Base-by-base conservation (phyloP, 495 filamentous ascomycete genomes). In the Aspergillus saccharolyticus region DNA sequence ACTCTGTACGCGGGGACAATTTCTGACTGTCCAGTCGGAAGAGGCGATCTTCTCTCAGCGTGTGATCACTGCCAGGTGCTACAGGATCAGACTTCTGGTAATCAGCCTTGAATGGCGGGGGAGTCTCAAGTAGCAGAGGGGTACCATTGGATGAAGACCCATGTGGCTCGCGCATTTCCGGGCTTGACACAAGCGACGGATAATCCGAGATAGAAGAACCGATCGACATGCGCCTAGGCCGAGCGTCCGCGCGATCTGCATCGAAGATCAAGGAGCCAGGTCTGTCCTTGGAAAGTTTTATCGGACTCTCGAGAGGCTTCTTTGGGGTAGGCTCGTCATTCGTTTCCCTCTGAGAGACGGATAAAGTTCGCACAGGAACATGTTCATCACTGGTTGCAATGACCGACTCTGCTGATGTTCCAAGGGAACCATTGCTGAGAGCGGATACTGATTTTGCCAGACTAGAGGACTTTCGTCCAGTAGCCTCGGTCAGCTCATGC, bases 301-400 rank as follows among this genome's bases (percentile, higher is more conserved):
- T 77, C 1, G 74, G 74, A 21, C 74, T 77, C 25, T 77, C 70
- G 19, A 77, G 50, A 15, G 66, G 72, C 42, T 70, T 67, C 39
- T 64, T 67, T 1, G 64, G 49, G 19, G 63, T 48, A 8, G 14
- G 15, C 16, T 25, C 48, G 2, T 57, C 45, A n/a, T 42, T 44
- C 22, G 55, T 17, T 19, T 56, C 47, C 15, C 30, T 6, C 15
- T 17, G 47, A 3, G 47, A 3, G 1, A 25, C 10, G 14, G 15
- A 8, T 4, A 16, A 28, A 25, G 47, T 16, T 5, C 1, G 22
- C 17, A 4, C 17, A 17, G 47, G 28, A 18, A 8, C 16, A 14
- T 17, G 10, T 17, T 18, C 28, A 24, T 50, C 47, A 9, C 17
- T 50, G 22, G 3, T 22, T 47, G 43, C 30, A 12, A 55, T 42